Evolutionary conservation across 768 basidiomycete genomes (phyloP).

Genomic region (Symmetrospora coprosmae): DNA sequence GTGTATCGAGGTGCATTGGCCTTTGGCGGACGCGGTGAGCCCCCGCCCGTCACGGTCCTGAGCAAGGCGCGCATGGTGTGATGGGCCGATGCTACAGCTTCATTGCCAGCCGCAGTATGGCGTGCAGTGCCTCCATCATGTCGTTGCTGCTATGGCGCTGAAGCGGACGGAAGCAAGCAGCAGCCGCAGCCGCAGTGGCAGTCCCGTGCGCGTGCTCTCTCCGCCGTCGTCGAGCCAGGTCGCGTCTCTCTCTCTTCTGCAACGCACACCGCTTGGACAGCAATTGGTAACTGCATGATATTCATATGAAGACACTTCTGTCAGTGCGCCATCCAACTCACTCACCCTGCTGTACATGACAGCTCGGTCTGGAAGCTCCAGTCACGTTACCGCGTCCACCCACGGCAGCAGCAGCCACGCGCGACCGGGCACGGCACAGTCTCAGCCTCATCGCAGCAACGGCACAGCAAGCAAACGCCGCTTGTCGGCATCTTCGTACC

Average conservation of each 20-base stretch:
- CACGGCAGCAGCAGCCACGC: too few species aligned
- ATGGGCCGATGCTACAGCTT: not conserved
- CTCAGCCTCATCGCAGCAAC: too few species aligned
- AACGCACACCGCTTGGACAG: too few species aligned
- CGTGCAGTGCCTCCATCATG: too few species aligned
- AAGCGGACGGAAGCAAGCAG: not conserved
- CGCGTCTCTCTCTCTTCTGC: not conserved
- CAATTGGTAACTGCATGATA: too few species aligned
- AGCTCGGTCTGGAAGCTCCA: too few species aligned
- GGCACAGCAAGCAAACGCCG: not conserved
- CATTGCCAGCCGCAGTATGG: not conserved
- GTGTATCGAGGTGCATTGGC: slow-evolving; percentile 53
- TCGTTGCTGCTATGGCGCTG: not conserved
- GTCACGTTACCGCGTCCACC: too few species aligned
- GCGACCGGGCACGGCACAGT: too few species aligned
- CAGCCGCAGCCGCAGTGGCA: slow-evolving; percentile 3
- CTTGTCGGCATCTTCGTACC: not conserved
- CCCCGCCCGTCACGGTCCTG: slow-evolving; percentile 14
- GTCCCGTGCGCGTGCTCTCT: not conserved
- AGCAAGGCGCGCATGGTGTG: slow-evolving; percentile 5
- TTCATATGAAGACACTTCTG: too few species aligned
- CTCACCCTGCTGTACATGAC: too few species aligned
- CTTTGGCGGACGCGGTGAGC: not conserved
- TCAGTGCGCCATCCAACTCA: too few species aligned
- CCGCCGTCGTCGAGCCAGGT: not conserved